A percentile compares a stretch with the other conserved stretches of the same genome.
phyloP scores from a whole-genome alignment of 1,284 basidiomycete genomes.

The Hemileia vastatrix region DNA sequence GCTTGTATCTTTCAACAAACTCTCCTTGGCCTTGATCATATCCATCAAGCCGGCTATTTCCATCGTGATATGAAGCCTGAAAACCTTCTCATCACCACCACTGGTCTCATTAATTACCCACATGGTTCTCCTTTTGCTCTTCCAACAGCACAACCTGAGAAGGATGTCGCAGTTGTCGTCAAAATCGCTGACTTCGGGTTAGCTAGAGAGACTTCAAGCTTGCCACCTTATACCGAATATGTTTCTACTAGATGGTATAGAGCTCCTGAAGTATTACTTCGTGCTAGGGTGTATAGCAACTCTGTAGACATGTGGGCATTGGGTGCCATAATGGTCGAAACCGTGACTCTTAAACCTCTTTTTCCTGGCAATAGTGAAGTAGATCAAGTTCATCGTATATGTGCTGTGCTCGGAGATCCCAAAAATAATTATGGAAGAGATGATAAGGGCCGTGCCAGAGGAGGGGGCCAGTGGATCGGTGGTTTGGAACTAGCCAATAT shows the following conservation, averaged over 20 bases:
- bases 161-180: constrained; percentile 91
- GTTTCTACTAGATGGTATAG: constrained; percentile 99
- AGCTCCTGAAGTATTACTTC: constrained; percentile 88
- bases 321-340: constrained; percentile 93
- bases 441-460: constrained; percentile 57
- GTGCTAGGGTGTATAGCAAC: constrained; percentile 83
- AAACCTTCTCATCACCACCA: constrained; percentile 99
- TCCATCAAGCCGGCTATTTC: constrained; percentile 87
- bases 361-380: constrained; percentile 96
- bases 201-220: constrained; percentile 75
- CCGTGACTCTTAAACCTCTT: constrained; percentile 85
- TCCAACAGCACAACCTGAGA: constrained; percentile 52
- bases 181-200: constrained; percentile 98
- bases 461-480: constrained; percentile 77
- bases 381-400: constrained; percentile 85
- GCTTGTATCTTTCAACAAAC: constrained; percentile 92
- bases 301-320: constrained; percentile 99
- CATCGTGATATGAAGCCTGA: constrained; percentile 99
- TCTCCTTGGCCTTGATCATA: constrained; percentile 78
- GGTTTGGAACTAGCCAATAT: constrained; percentile 76
- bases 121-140: constrained; percentile 29
- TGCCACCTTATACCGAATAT: constrained; percentile 95
- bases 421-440: constrained; percentile 70
- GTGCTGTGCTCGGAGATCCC: constrained; percentile 86
- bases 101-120: constrained; percentile 88